Base-by-base conservation (phyloP, 1,284 basidiomycete species). In the Irpex sp. region DNA sequence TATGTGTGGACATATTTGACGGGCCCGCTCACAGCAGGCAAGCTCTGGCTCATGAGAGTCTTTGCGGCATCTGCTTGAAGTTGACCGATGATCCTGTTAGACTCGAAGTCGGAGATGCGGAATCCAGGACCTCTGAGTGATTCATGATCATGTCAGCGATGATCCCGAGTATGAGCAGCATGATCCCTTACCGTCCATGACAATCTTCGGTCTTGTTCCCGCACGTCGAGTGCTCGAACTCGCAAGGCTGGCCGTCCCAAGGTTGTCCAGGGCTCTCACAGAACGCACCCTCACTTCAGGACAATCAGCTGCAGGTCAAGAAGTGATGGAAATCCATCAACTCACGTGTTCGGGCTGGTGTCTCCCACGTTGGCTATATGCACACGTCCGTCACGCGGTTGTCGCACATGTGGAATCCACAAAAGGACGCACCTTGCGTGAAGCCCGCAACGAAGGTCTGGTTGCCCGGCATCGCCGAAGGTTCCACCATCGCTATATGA, bases 401-500 rank as follows among this genome's bases (percentile, higher is more conserved):
- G n/a, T 21, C 17, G 56, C 33, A 43, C 6, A 37, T 13, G 35
- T n/a, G 31, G 56, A 56, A 56, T 26, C n/a, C 11, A 43, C n/a
- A 19, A 36, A 7, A 36, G 26, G 47, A 69, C 78, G 65, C 71
- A 88, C 89, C 81, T 77, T 92, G 89, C 11, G 84, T 79, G 70
- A 92, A 92, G 0, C 88, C 90, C n/a, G 90, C 89, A 15, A 92
- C 79, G 68, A 92, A 92, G 0, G 82, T 82, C 36, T 78, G 81
- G 68, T 87, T 88, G 51, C 91, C 90, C 0, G 91, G 90, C 79
- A 85, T 80, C 0, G 83, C 67, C 63, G 77, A 67, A 0, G 90
- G 90, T 68, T 92, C 87, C 1, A 85, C 78, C 63, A 78, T 81
- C 33, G 84, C 87, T 90, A 64, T 11, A 21, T 59, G 36, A 63